These are phyloP conservation scores for Medicago ruthenica DNA, from an alignment of 306 rosid species.

Conservation along the genomic window DNA sequence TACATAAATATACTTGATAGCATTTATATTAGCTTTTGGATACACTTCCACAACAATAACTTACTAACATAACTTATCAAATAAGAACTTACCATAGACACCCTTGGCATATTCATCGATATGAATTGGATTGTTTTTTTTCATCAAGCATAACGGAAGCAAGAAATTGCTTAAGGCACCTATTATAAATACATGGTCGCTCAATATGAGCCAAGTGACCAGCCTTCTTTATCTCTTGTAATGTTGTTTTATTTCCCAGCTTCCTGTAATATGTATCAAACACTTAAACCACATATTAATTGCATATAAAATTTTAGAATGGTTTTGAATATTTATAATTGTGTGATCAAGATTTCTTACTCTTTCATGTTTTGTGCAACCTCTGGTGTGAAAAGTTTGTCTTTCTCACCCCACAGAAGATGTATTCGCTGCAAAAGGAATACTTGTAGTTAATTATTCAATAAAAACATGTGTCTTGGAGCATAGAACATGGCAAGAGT, in stretches of 20 bases:
- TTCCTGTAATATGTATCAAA: slow-evolving; percentile 12
- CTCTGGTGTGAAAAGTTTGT: slow-evolving; percentile 61
- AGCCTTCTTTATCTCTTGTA: slow-evolving; percentile 53
- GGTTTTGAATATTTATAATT: not conserved
- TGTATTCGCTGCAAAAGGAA: slow-evolving; percentile 59
- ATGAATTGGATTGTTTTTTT: not conserved
- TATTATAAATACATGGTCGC: slow-evolving; percentile 51
- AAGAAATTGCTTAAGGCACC: slow-evolving; percentile 37
- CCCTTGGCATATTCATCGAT: not conserved
- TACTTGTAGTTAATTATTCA: no score
- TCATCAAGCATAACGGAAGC: not conserved
- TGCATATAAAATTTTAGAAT: not conserved
- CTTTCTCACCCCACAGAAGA: slow-evolving; percentile 81
- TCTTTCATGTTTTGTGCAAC: slow-evolving; percentile 63
- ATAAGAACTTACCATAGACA: not conserved
- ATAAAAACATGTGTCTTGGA: not conserved
- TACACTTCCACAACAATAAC: not conserved
- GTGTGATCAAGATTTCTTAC: slow-evolving; percentile 42
- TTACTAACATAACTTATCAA: not conserved
- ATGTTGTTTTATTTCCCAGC: slow-evolving; percentile 53
- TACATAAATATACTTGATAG: not conserved
- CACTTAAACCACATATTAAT: not conserved
- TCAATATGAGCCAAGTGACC: slow-evolving; percentile 82
- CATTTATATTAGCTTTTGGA: not conserved
- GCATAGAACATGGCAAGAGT: not conserved